These are phyloP conservation scores for Volvox carteri DNA, from an alignment of 163 green algal genomes.

Conservation along the genomic window DNA sequence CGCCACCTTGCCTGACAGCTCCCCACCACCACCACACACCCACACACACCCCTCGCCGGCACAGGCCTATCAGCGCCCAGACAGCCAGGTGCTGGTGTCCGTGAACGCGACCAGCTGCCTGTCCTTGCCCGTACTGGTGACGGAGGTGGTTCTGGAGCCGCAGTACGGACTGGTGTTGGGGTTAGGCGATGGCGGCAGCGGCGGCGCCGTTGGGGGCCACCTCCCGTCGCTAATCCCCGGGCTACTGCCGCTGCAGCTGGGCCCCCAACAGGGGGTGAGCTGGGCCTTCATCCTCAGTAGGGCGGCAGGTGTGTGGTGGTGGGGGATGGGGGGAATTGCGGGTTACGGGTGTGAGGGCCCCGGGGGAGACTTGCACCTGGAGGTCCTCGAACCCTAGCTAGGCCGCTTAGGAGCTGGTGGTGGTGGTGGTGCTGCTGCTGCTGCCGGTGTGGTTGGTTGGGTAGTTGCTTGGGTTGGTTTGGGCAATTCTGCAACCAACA, in stretches of 20 bases:
- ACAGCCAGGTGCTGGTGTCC: conserved; percentile 37
- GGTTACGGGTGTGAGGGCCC: no score
- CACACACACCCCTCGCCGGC: background rate
- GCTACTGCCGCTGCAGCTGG: conserved; percentile 32
- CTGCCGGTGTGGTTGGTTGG: no score
- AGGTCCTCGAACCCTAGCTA: no score
- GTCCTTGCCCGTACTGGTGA: conserved; percentile 1
- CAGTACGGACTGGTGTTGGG: conserved; percentile 35
- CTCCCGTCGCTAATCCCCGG: conserved; percentile 6
- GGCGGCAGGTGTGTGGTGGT: background rate
- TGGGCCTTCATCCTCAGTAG: conserved; percentile 30
- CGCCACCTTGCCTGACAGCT: background rate
- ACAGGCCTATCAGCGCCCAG: conserved; percentile 41
- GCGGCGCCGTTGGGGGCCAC: background rate
- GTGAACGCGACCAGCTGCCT: background rate
- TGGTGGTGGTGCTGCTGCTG: no score
- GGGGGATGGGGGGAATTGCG: no score
- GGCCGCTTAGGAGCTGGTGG: no score
- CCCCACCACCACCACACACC: no score
- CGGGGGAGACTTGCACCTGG: no score
- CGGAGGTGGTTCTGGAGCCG: conserved; percentile 43
- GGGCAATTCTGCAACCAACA: no score
- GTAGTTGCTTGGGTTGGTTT: no score
- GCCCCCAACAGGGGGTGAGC: background rate
- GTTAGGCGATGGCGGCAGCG: background rate